A percentile compares a stretch with the other conserved stretches of the same genome.
These are phyloP conservation scores for Clausena lansium DNA, from an alignment of 345 rosid genomes.

Conservation along the genomic window DNA sequence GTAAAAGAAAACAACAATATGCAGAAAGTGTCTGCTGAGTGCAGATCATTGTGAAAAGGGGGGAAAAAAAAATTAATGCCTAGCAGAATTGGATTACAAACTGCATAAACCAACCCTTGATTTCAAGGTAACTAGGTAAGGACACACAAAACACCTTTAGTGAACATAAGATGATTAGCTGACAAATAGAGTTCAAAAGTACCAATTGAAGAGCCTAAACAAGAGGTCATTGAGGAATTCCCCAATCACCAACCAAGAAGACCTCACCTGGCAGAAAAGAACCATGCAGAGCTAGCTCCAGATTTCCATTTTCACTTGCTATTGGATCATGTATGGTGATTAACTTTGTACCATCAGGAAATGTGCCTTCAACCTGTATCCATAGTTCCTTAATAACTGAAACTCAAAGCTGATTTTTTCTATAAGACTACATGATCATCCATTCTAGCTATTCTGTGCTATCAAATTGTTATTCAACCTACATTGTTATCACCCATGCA, in stretches of 20 bases:
- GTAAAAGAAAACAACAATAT: not conserved
- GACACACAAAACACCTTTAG: slow-evolving; percentile 1
- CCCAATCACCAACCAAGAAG: slow-evolving; percentile 9
- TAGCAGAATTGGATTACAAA: not conserved
- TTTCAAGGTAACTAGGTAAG: not conserved
- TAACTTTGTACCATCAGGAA: slow-evolving; percentile 93
- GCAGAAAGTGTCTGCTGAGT: not conserved
- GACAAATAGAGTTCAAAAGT: not conserved
- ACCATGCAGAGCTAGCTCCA: slow-evolving; percentile 84
- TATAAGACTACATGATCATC: not conserved
- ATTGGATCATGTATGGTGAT: slow-evolving; percentile 75
- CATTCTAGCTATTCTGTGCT: not conserved
- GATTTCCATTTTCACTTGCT: slow-evolving; percentile 71
- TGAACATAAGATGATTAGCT: not conserved
- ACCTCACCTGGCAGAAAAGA: slow-evolving; percentile 87
- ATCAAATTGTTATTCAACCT: not conserved
- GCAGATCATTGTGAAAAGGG: not conserved
- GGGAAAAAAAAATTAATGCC: not conserved
- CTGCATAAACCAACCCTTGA: not conserved
- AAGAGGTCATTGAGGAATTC: not conserved
- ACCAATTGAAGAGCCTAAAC: not conserved
- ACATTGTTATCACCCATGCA: not conserved
- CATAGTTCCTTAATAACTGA: slow-evolving; percentile 6
- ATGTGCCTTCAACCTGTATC: slow-evolving; percentile 90
- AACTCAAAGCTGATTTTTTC: not conserved